These are phyloP conservation scores for Pugionium cornutum DNA, from an alignment of 345 rosid species.

Conservation along the genomic window DNA sequence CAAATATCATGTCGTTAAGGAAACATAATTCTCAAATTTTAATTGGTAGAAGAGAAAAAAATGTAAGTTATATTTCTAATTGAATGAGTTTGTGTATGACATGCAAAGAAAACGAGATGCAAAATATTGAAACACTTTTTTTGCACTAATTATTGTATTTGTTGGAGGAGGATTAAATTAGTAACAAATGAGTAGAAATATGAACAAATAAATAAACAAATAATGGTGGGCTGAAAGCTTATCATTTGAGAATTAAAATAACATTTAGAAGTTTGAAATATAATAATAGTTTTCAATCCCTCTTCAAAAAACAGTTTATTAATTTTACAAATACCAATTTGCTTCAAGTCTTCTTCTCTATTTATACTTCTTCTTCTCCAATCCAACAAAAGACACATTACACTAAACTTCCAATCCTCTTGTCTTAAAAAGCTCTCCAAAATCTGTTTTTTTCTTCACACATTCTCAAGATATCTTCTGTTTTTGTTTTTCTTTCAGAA, in stretches of 20 bases:
- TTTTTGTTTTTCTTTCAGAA: neutral
- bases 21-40: no score
- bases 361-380: slow-evolving; percentile 46
- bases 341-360: slow-evolving; percentile 43
- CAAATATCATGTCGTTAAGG: no score
- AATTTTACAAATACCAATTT: slow-evolving; percentile 43
- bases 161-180: no score
- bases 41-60: no score
- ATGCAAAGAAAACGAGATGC: slow-evolving; percentile 20
- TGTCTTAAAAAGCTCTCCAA: slow-evolving; percentile 23
- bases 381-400: slow-evolving; percentile 40
- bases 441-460: neutral
- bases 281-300: neutral
- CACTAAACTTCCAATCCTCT: slow-evolving; percentile 20
- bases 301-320: neutral
- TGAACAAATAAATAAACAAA: slow-evolving; percentile 12
- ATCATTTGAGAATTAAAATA: slow-evolving; percentile 45
- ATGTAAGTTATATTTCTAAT: no score
- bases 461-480: neutral
- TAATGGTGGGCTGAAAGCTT: slow-evolving; percentile 21
- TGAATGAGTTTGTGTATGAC: neutral
- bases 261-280: neutral
- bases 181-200: slow-evolving; percentile 10
- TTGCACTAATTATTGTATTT: no score
- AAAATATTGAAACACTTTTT: slow-evolving; percentile 6